A percentile compares a stretch with the other conserved stretches of the same genome.
These are phyloP conservation scores for Dictyostelium intermedium DNA, from an alignment of 78 protist species.

Conservation along the genomic window DNA sequence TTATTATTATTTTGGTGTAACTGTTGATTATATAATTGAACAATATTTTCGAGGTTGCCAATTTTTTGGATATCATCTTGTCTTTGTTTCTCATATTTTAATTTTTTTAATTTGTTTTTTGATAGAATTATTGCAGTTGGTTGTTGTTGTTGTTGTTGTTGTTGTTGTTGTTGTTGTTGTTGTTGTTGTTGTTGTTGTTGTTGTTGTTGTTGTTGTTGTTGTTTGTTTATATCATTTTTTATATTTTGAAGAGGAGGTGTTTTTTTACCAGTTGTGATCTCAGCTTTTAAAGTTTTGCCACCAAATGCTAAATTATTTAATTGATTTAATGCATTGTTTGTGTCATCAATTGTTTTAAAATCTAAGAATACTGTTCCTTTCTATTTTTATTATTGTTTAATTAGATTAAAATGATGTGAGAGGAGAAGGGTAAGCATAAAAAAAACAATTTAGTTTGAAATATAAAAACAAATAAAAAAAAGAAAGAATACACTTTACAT, in stretches of 20 bases:
- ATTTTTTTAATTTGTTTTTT: neutral
- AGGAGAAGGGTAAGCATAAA: too few species aligned
- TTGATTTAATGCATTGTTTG: neutral
- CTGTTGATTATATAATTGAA: neutral
- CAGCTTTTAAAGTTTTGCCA: neutral
- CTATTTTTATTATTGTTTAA: too few species aligned
- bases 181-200: neutral
- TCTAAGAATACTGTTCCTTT: constrained; percentile 7
- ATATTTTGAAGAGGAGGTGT: neutral
- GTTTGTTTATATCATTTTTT: neutral
- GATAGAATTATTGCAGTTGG: neutral
- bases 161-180: neutral
- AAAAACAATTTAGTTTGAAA: too few species aligned
- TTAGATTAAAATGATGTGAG: too few species aligned
- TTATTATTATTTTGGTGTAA: neutral
- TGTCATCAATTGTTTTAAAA: neutral
- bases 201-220: neutral
- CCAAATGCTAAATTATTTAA: neutral
- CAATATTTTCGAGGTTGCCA: neutral
- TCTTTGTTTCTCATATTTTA: neutral
- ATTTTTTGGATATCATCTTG: neutral
- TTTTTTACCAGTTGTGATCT: neutral
- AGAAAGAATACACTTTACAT: too few species aligned
- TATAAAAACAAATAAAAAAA: too few species aligned
- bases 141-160: neutral